Evolutionary conservation across 2,329 filamentous ascomycete genomes (phyloP).

Genomic region (Pezicula rhizophila): DNA sequence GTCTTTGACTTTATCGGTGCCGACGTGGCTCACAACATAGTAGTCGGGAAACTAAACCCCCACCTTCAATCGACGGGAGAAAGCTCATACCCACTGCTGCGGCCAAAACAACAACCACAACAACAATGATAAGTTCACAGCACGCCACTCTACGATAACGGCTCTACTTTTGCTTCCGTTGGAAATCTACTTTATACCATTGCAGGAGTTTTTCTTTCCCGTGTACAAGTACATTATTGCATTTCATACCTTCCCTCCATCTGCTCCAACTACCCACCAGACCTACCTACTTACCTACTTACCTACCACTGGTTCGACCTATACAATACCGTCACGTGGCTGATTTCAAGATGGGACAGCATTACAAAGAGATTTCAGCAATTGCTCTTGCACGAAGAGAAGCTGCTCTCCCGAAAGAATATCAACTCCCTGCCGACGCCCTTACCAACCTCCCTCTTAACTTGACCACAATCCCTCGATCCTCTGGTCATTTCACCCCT

Average conservation of each 20-base stretch:
- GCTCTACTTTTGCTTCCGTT: background rate
- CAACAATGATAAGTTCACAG: no score
- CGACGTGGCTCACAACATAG: no score
- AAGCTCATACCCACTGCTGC: no score
- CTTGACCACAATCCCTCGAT: conserved; percentile 18
- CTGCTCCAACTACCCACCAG: no score
- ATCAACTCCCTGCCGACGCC: conserved; percentile 18
- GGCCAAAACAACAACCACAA: no score
- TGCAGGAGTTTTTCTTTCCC: background rate
- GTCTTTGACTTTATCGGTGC: no score
- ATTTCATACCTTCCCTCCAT: background rate
- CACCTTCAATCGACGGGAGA: no score
- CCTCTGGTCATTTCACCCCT: conserved; percentile 23
- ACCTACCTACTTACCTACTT: background rate
- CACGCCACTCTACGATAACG: no score
- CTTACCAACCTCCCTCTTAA: conserved; percentile 19
- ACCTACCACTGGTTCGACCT: background rate
- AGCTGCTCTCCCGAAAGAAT: conserved; percentile 25
- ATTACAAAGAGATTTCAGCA: conserved; percentile 31
- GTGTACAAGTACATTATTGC: background rate
- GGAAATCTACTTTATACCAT: background rate
- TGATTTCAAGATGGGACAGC: conserved; percentile 21
- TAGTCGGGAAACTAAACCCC: no score
- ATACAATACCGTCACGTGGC: background rate
- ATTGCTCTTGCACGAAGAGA: conserved; percentile 30